Base-by-base conservation (phyloP, 768 basidiomycete genomes). In the Boletus fagicola region DNA sequence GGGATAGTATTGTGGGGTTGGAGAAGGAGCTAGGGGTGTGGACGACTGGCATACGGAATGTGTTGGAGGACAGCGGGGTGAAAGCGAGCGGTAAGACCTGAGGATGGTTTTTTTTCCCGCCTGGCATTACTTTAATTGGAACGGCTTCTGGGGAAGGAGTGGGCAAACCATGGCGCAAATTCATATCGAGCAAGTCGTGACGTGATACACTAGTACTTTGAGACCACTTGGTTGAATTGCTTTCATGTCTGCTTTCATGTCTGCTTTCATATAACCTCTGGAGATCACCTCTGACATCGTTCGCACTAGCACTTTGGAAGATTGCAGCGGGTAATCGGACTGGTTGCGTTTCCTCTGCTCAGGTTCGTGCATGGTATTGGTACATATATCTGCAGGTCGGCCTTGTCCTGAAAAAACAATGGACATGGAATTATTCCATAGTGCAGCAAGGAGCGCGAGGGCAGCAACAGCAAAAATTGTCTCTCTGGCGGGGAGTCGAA, bases 1-100 rank as follows among this genome's bases (percentile, higher is more conserved):
- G 87, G 62, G 81, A 84, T 62, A 73, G 76, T 53, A 63, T 88
- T 12, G 83, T 84, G 16, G 74, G 79, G 2, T 61, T 92, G 31
- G 88, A 92, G 69, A 85, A 79, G 69, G 93, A 96, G 70, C 65
- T 93, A 45, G 81, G 78, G 1, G 80, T 84, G 20, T 92, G 89
- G 89, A 81, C 73, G 57, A 74, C 77, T 35, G 86, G 89, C 0
- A 70, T 90, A 3, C 77, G 73, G 63, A 83, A 86, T 65, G 83
- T 75, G 26, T 52, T 84, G 50, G 68, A 80, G 61, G 84, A 88
- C 65, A 55, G 24, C 2, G 38, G 48, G 24, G 42, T n/a, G 10
- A 54, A 15, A 16, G 24, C 20, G 40, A 40, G 44, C 40, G 18
- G 50, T 13, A 50, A 36, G 31, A 12, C 24, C 0, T 67, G 40